These are phyloP conservation scores for Purpureocillium takamizusanense DNA, from an alignment of 2,329 filamentous ascomycete genomes.

Conservation along the genomic window DNA sequence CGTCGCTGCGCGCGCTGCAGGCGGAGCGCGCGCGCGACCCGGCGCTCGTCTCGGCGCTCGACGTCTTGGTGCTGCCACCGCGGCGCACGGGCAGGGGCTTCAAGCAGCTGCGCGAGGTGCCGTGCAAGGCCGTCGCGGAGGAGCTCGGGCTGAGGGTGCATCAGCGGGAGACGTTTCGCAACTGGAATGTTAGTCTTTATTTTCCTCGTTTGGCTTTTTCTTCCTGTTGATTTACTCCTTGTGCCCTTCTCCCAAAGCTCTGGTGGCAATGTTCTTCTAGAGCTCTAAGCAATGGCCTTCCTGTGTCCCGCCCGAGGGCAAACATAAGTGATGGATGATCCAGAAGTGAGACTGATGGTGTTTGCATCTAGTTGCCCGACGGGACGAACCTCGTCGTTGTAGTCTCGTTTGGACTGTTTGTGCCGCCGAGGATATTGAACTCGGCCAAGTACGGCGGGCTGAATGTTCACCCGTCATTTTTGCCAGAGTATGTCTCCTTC, in stretches of 20 bases:
- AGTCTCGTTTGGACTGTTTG: conserved; percentile 88
- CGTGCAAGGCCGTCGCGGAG: conserved; percentile 58
- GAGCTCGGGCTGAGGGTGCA: conserved; percentile 59
- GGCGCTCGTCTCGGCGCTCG: conserved; percentile 61
- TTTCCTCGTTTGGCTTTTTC: too few relatives aligned
- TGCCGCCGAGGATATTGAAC: conserved; percentile 67
- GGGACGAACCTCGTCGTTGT: conserved; percentile 73
- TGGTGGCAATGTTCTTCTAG: too few relatives aligned
- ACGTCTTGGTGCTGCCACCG: conserved; percentile 74
- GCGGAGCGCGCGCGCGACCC: conserved; percentile 44
- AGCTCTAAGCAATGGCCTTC: too few relatives aligned
- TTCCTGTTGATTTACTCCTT: too few relatives aligned
- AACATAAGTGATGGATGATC: too few relatives aligned
- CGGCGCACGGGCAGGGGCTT: conserved; percentile 71
- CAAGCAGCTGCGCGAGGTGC: conserved; percentile 61
- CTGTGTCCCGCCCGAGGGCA: too few relatives aligned
- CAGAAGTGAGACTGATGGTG: too few relatives aligned
- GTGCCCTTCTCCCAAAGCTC: too few relatives aligned
- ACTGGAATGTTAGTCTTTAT: conserved; percentile 78
- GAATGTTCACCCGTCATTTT: conserved; percentile 86
- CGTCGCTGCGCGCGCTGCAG: conserved; percentile 62
- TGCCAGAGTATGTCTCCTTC: conserved; percentile 58
- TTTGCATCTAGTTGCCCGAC: conserved; percentile 51
- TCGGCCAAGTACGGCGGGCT: conserved; percentile 72
- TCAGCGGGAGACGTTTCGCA: conserved; percentile 71